Conservation (phyloP, 352 stramenopile species). For the Plasmopara muralis region DNA sequence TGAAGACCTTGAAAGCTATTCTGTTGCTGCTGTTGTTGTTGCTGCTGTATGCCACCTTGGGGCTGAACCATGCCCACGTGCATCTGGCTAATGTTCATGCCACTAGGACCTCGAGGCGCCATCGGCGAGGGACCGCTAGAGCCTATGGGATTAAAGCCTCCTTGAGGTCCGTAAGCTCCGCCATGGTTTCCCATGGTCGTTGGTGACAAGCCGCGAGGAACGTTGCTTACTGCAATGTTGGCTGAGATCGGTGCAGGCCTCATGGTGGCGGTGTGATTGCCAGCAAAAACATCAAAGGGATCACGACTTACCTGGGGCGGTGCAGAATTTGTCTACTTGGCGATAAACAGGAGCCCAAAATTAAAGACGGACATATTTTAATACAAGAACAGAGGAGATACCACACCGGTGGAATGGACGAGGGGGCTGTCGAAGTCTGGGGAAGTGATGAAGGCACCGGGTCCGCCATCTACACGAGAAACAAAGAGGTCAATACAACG, state of each 20-base stretch:
- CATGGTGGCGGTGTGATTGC: conserved; percentile 29
- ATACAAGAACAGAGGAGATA: neutral
- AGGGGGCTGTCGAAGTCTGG: conserved; percentile 28
- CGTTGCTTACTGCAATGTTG: conserved; percentile 23
- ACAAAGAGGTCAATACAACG: conserved; percentile 1
- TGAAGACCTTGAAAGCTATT: conserved; percentile 83
- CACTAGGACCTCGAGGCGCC: conserved; percentile 40
- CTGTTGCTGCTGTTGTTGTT: conserved; percentile 34
- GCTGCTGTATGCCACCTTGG: conserved; percentile 37
- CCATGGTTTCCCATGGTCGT: conserved; percentile 21
- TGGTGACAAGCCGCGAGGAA: conserved; percentile 24
- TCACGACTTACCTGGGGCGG: conserved; percentile 34
- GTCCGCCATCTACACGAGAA: conserved; percentile 39
- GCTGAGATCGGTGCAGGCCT: conserved; percentile 27
- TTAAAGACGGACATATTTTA: neutral
- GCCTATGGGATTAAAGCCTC: conserved; percentile 37
- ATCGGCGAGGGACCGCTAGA: conserved; percentile 33
- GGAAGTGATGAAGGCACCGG: conserved; percentile 42
- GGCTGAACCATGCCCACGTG: conserved; percentile 60
- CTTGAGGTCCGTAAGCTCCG: conserved; percentile 21
- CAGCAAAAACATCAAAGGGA: conserved; percentile 71
- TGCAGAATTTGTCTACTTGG: conserved; percentile 9
- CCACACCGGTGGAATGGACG: conserved; percentile 31
- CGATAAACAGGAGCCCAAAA: neutral
- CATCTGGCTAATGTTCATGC: conserved; percentile 83